phyloP scores from a whole-genome alignment of 2,329 filamentous ascomycete genomes.

The Plectosphaerella plurivora region DNA sequence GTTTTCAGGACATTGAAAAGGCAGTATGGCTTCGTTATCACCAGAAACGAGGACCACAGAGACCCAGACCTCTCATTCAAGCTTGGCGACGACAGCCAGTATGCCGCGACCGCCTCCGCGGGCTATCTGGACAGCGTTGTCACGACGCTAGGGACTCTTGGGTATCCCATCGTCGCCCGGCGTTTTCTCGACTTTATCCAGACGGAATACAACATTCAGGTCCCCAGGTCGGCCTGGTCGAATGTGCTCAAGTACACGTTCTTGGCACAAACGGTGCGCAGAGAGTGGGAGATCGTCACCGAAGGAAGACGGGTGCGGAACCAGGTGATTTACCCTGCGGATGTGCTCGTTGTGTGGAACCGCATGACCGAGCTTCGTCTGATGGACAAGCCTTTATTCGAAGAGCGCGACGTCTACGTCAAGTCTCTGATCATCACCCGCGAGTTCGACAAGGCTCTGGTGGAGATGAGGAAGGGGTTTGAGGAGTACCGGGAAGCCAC shows the following conservation, averaged over 20 bases:
- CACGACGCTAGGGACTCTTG: slow-evolving; percentile 64
- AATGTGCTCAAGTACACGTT: slow-evolving; percentile 64
- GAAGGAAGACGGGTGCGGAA: slow-evolving; percentile 10
- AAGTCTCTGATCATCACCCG: slow-evolving; percentile 27
- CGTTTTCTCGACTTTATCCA: slow-evolving; percentile 61
- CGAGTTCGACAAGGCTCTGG: slow-evolving; percentile 4
- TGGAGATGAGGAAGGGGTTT: slow-evolving; percentile 2
- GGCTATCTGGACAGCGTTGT: slow-evolving; percentile 55
- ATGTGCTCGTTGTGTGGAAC: slow-evolving; percentile 51
- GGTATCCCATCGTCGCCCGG: slow-evolving; percentile 53
- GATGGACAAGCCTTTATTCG: slow-evolving; percentile 50
- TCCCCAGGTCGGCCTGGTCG: slow-evolving; percentile 58
- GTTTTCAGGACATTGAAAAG: too few species aligned
- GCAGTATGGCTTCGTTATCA: too few species aligned
- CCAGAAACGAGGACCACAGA: too few species aligned
- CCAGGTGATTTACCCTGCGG: slow-evolving; percentile 29
- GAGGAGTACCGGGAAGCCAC: slow-evolving; percentile 2
- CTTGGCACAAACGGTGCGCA: slow-evolving; percentile 25
- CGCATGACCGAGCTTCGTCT: slow-evolving; percentile 57
- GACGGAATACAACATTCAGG: slow-evolving; percentile 49
- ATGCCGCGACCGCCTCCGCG: too few species aligned
- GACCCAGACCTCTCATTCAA: too few species aligned
- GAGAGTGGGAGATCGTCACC: slow-evolving; percentile 28
- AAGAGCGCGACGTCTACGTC: slow-evolving; percentile 45
- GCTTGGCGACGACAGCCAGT: too few species aligned